Evolutionary conservation across 139 green algal genomes (phyloP), one percentile per base, ranked within the genome.

Genomic region (Pycnococcus provasolii): DNA sequence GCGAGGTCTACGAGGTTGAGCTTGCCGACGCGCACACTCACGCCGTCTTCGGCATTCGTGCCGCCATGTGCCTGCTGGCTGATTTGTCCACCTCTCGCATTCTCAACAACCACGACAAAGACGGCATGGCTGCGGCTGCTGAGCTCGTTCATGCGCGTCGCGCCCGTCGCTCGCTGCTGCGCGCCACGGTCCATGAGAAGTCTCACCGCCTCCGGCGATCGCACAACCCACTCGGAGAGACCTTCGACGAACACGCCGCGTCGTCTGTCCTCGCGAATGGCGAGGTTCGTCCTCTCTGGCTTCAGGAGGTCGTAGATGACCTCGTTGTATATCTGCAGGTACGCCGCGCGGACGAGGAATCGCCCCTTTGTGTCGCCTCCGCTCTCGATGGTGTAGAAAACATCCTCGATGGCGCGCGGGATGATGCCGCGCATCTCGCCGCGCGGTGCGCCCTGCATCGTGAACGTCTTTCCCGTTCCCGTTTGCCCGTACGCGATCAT

Each of bases 281-380:
- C 6, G 53, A 96, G 74, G 76, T 93, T 94, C 37, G 74, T 81
- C 42, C 79, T 77, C 42, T 94, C 87, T 1, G 91, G 87, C 71
- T 94, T 95, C 44, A 98, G 79, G 58, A 98, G 80, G 79, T 98
- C 92, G 42, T 80, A 92, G 50, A 98, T 88, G 7, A 82, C 85
- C 78, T 97, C 91, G 73, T 97, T 96, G 80, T 97, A 97, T 62
- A 97, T 97, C 61, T 80, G 91, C 4, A 97, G 76, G 76, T 96
- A 96, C 0, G 86, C 89, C 2, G 88, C 87, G 0, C 91, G 84
- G 2, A 97, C 91, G 40, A 97, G 85, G 77, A 90, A 96, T 77
- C 72, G 45, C 7, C 59, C 9, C 26, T 52, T 85, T 83, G 2
- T 77, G 75, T 95, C 90, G 55, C 26, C 26, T 26, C 26, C 26